Conservation (phyloP, 805 yeast genomes). For the Hanseniaspora mollemarum region DNA sequence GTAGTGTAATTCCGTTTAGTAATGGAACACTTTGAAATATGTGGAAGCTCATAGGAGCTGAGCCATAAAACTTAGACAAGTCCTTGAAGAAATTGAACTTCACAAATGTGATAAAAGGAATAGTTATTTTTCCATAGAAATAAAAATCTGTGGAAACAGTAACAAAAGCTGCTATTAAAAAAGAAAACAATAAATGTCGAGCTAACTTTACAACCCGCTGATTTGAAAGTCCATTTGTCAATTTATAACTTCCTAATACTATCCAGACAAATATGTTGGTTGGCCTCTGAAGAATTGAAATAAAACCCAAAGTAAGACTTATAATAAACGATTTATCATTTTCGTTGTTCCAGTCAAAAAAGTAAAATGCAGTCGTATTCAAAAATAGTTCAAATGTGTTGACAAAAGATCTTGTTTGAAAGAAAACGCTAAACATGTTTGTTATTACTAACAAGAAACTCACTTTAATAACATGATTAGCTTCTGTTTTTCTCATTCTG, state of each 20-base stretch:
- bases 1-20: slow-evolving; percentile 52
- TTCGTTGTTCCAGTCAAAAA: slow-evolving; percentile 54
- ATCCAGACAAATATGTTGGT: slow-evolving; percentile 74
- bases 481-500: slow-evolving; percentile 18
- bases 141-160: slow-evolving; percentile 43
- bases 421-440: slow-evolving; percentile 62
- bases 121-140: slow-evolving; percentile 45
- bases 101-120: slow-evolving; percentile 60
- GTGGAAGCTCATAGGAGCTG: slow-evolving; percentile 76
- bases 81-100: slow-evolving; percentile 68
- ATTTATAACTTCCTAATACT: slow-evolving; percentile 37
- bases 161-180: slow-evolving; percentile 25
- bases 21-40: slow-evolving; percentile 73
- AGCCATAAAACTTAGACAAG: slow-evolving; percentile 73
- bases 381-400: slow-evolving; percentile 69
- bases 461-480: slow-evolving; percentile 20
- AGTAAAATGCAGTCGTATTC: slow-evolving; percentile 52
- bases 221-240: slow-evolving; percentile 10
- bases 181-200: slow-evolving; percentile 16
- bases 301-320: slow-evolving; percentile 43
- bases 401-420: slow-evolving; percentile 71
- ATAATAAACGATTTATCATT: slow-evolving; percentile 22
- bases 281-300: slow-evolving; percentile 68
- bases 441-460: slow-evolving; percentile 22
- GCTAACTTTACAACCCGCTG: slow-evolving; percentile 21